Percentiles rank a stretch among this genome's conserved stretches.
These are phyloP conservation scores for Sporobolomyces pararoseus DNA, from an alignment of 768 basidiomycete genomes.

Conservation along the genomic window DNA sequence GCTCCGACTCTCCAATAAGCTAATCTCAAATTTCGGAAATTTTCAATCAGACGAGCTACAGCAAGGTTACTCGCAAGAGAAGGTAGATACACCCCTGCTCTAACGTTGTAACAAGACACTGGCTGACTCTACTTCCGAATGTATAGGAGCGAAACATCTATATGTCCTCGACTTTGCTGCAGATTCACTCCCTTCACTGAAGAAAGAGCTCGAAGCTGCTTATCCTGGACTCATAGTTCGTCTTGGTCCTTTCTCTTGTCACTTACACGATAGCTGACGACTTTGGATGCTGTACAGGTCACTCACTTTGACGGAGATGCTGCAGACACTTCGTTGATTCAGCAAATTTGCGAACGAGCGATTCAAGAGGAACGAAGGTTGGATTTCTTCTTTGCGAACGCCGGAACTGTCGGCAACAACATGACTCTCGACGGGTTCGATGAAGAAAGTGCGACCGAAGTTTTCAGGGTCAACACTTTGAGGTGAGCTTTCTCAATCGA, in stretches of 20 bases:
- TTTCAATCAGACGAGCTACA: slow-evolving; percentile 42
- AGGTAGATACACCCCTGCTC: too few relatives aligned
- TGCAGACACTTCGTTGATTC: slow-evolving; percentile 68
- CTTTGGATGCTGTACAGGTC: slow-evolving; percentile 55
- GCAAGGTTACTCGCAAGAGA: slow-evolving; percentile 69
- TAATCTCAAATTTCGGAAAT: too few relatives aligned
- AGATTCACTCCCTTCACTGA: slow-evolving; percentile 66
- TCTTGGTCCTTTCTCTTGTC: not conserved
- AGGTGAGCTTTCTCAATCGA: slow-evolving; percentile 52
- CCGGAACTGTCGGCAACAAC: slow-evolving; percentile 31
- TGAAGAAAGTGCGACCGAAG: slow-evolving; percentile 66
- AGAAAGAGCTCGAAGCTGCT: slow-evolving; percentile 61
- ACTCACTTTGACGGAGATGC: slow-evolving; percentile 76
- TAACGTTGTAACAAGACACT: not conserved
- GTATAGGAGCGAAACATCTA: slow-evolving; percentile 66
- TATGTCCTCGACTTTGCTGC: slow-evolving; percentile 71
- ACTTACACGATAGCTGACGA: not conserved
- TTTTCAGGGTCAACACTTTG: slow-evolving; percentile 71
- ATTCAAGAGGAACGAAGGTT: slow-evolving; percentile 75
- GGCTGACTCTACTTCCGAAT: too few relatives aligned
- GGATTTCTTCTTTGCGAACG: slow-evolving; percentile 94
- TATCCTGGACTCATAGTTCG: slow-evolving; percentile 77
- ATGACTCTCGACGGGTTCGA: slow-evolving; percentile 53
- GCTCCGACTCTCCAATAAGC: too few relatives aligned
- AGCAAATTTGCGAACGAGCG: slow-evolving; percentile 65